Conservation (phyloP, 495 filamentous ascomycete species). For the Cryomyces antarcticus region DNA sequence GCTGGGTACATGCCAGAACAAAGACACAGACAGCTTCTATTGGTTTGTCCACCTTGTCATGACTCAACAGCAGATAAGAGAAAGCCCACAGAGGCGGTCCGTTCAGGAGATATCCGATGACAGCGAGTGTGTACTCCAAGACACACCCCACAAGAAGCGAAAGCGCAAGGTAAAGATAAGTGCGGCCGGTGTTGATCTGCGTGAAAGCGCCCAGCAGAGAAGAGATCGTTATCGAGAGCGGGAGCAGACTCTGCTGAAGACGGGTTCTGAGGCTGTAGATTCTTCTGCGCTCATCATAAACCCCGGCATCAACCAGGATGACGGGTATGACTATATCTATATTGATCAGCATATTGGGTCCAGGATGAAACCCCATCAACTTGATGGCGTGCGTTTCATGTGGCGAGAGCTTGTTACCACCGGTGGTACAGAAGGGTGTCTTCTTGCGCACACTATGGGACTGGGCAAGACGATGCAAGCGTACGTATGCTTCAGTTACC, state of each 20-base stretch:
- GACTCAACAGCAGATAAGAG: too few species aligned
- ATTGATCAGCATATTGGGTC: constrained; percentile 27
- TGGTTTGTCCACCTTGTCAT: neutral
- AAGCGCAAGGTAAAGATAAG: constrained; percentile 4
- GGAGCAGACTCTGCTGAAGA: constrained; percentile 19
- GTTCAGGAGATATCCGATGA: constrained; percentile 5
- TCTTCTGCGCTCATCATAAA: constrained; percentile 43
- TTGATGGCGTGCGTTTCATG: constrained; percentile 64
- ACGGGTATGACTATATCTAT: constrained; percentile 31
- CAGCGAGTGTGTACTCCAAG: neutral
- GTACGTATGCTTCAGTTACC: constrained; percentile 19
- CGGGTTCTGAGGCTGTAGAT: constrained; percentile 10
- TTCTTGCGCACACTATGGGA: constrained; percentile 86
- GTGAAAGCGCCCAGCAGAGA: constrained; percentile 1
- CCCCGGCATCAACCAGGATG: constrained; percentile 32
- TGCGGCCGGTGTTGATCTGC: neutral
- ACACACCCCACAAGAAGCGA: constrained; percentile 3
- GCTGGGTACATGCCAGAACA: too few species aligned
- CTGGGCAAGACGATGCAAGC: constrained; percentile 86
- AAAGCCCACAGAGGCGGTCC: too few species aligned
- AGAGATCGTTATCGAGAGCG: constrained; percentile 8
- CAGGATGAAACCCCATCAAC: constrained; percentile 37
- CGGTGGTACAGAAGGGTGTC: constrained; percentile 36
- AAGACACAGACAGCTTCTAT: constrained; percentile 1
- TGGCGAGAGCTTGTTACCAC: constrained; percentile 62